Base-by-base conservation (phyloP, 768 basidiomycete genomes). In the Auriscalpium orientale region DNA sequence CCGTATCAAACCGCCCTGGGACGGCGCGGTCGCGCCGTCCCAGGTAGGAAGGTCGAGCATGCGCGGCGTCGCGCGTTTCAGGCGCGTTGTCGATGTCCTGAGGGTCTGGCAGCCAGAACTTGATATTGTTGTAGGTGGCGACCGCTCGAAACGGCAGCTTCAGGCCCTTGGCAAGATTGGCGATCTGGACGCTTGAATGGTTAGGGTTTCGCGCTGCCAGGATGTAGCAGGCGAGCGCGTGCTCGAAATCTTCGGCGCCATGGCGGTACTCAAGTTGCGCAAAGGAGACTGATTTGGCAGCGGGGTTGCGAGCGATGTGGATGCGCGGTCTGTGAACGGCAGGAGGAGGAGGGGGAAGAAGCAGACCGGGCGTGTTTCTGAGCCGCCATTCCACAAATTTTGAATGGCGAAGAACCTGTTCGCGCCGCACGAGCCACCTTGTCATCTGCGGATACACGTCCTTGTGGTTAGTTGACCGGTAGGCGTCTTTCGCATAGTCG, bases 1-100 rank as follows among this genome's bases (percentile, higher is more conserved):
- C 70, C 3, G 68, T 74, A 56, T 78, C 74, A 62, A 75, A 76
- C 4, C 68, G 56, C 1, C 57, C 67, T 3, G 66, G 65, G 28
- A 67, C 53, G 0, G 20, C 8, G 2, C 55, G 46, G 0, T 63
- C 57, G 6, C 58, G 56, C 13, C 49, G 57, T 49, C 68, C 59
- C 16, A 1, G 20, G 16, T 33, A 62, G 62, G n/a, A 33, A 3
- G 71, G 70, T 37, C 67, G 49, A 7, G 58, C 65, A 60, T 76
- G 71, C 7, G 72, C 59, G n/a, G 65, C 51, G 55, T 75, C 72
- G 8, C 66, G 46, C 16, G 62, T 61, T 48, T 47, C 44, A 0
- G 51, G 53, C 3, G n/a, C 36, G 34, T 56, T 34, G 12, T 56
- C 43, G 44, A 53, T 43, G 5, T 47, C 16, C 8, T 50, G 40